Conservation (phyloP, 1,284 basidiomycete species). For the Grifola frondosa region DNA sequence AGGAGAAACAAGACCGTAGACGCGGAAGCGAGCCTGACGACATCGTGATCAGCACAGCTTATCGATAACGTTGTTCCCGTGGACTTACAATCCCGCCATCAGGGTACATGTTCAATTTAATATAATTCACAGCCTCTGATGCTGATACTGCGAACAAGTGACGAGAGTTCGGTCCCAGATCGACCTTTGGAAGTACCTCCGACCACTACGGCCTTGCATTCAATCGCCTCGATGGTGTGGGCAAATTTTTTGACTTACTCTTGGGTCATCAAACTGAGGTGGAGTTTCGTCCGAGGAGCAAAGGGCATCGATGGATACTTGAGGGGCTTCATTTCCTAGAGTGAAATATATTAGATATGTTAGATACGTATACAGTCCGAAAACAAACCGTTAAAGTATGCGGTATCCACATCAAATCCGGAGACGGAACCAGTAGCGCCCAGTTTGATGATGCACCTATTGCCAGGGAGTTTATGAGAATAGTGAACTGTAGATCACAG, state of each 20-base stretch:
- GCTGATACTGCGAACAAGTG: conserved; percentile 81
- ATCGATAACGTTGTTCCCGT: neutral
- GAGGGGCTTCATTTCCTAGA: conserved; percentile 87
- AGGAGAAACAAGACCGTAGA: conserved; percentile 78
- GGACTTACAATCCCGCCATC: conserved; percentile 89
- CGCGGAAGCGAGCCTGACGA: conserved; percentile 79
- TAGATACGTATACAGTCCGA: neutral
- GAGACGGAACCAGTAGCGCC: conserved; percentile 76
- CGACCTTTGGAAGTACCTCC: conserved; percentile 74
- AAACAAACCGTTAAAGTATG: conserved; percentile 81
- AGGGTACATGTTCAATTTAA: conserved; percentile 95
- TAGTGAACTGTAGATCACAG: neutral
- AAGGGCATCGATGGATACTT: conserved; percentile 72
- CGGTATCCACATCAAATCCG: conserved; percentile 96
- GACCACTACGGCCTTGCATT: conserved; percentile 60
- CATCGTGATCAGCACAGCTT: conserved; percentile 10
- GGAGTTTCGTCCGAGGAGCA: conserved; percentile 45
- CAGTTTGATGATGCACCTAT: conserved; percentile 91
- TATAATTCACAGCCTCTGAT: conserved; percentile 65
- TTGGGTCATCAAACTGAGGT: conserved; percentile 45
- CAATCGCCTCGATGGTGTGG: conserved; percentile 1
- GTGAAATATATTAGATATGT: neutral
- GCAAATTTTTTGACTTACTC: conserved; percentile 41
- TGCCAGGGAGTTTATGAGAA: too few relatives aligned
- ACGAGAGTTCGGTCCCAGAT: conserved; percentile 78